Conservation (phyloP, 495 filamentous ascomycete genomes). For the Penicillium roqueforti region DNA sequence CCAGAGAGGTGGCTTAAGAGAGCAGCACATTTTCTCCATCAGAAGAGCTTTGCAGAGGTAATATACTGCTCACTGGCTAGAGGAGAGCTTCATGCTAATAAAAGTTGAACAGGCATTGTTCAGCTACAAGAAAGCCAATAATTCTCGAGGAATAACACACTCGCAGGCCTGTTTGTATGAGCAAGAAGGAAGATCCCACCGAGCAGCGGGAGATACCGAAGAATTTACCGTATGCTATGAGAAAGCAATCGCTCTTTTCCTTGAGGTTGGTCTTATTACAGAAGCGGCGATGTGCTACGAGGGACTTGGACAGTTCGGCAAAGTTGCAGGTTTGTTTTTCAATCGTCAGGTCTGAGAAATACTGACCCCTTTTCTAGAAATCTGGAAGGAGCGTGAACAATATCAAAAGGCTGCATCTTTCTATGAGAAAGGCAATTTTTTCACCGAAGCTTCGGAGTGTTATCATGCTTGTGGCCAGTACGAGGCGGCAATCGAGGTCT, state of each 20-base stretch:
- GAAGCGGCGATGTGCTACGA: constrained; percentile 13
- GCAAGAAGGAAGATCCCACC: constrained; percentile 14
- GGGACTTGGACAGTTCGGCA: constrained; percentile 10
- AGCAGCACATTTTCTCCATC: constrained; percentile 13
- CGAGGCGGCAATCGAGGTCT: constrained; percentile 32
- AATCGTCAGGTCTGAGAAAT: background rate
- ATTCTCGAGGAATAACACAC: constrained; percentile 9
- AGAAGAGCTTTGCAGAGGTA: constrained; percentile 16
- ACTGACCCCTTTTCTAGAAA: constrained; percentile 1
- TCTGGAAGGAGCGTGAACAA: constrained; percentile 10
- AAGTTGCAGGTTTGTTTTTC: constrained; percentile 13
- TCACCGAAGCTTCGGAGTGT: constrained; percentile 15
- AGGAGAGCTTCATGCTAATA: background rate
- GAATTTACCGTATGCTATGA: constrained; percentile 3
- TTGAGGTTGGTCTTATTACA: background rate
- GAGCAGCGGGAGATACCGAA: constrained; percentile 6
- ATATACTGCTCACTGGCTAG: background rate
- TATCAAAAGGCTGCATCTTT: constrained; percentile 17
- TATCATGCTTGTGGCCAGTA: constrained; percentile 10
- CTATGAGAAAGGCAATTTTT: constrained; percentile 11
- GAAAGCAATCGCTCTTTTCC: constrained; percentile 15
- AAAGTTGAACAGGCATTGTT: constrained; percentile 8
- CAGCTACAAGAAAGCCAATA: constrained; percentile 15
- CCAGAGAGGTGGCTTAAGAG: constrained; percentile 14
- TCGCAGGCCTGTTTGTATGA: constrained; percentile 16